A percentile compares a stretch with the other conserved stretches of the same genome.
These are phyloP conservation scores for Flaveria floridana DNA, from an alignment of 140 eudicot species.

Conservation along the genomic window DNA sequence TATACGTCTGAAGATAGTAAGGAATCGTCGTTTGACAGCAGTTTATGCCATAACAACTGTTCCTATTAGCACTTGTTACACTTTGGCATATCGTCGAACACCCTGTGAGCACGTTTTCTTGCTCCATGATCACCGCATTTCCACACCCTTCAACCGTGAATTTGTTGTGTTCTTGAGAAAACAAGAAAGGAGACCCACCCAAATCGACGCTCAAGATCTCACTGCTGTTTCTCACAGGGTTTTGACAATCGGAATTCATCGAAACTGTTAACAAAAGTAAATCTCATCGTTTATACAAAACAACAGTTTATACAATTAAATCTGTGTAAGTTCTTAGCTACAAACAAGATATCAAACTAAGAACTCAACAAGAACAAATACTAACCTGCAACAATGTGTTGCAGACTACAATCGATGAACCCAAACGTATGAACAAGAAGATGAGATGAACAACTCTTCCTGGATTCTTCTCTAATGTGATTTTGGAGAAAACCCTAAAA, in stretches of 20 bases:
- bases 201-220: slow-evolving; percentile 30
- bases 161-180: slow-evolving; percentile 23
- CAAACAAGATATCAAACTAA: no score
- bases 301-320: no score
- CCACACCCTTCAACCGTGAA: slow-evolving; percentile 39
- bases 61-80: neutral
- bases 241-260: slow-evolving; percentile 31
- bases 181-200: slow-evolving; percentile 24
- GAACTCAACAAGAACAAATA: no score
- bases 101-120: slow-evolving; percentile 27
- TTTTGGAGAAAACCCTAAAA: no score
- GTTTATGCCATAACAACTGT: slow-evolving; percentile 34
- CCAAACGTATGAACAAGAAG: no score
- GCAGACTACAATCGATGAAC: no score
- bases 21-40: slow-evolving; percentile 39
- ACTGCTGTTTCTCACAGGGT: slow-evolving; percentile 22
- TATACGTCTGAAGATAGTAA: slow-evolving; percentile 29
- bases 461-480: no score
- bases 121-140: slow-evolving; percentile 30
- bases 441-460: no score
- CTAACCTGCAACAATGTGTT: no score
- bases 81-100: slow-evolving; percentile 36
- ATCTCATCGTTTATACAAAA: no score
- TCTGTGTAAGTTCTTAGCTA: no score
- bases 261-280: slow-evolving; percentile 31